phyloP scores from a whole-genome alignment of 768 basidiomycete genomes.

The Rubroboletus pulcherrimus region DNA sequence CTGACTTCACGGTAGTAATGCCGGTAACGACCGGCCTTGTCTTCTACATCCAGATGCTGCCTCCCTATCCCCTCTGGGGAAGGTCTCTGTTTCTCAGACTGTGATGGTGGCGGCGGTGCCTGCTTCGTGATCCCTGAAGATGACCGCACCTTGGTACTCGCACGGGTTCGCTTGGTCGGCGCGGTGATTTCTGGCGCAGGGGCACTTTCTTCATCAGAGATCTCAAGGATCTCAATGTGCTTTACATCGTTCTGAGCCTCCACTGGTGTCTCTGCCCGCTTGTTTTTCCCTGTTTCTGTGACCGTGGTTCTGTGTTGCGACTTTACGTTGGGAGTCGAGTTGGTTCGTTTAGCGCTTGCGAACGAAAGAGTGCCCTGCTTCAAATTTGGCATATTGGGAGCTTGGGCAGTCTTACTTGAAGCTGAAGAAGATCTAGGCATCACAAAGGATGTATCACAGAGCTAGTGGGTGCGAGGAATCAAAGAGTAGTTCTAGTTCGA shows the following conservation, averaged over 20 bases:
- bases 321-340: conserved; percentile 23
- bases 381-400: conserved; percentile 17
- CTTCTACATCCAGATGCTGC: conserved; percentile 38
- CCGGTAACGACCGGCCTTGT: conserved; percentile 51
- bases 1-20: conserved; percentile 45
- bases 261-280: not conserved
- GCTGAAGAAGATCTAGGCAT: not conserved
- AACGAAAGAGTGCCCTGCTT: conserved; percentile 49
- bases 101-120: not conserved
- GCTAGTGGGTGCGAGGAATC: not conserved
- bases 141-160: conserved; percentile 17
- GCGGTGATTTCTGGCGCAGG: conserved; percentile 5
- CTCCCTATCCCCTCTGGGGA: conserved; percentile 13
- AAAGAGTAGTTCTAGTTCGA: not conserved
- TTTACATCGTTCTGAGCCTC: not conserved
- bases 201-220: conserved; percentile 18
- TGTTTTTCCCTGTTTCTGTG: conserved; percentile 8
- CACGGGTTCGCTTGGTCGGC: conserved; percentile 25
- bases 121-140: conserved; percentile 4
- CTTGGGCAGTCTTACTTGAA: not conserved
- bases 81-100: conserved; percentile 3
- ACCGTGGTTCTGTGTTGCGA: conserved; percentile 6
- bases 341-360: conserved; percentile 43
- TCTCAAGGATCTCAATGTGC: conserved; percentile 6
- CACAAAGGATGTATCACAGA: not conserved